Evolutionary conservation across 1,139 yeast species (phyloP).

Genomic region (Hyphopichia wangnamkhiaoensis): DNA sequence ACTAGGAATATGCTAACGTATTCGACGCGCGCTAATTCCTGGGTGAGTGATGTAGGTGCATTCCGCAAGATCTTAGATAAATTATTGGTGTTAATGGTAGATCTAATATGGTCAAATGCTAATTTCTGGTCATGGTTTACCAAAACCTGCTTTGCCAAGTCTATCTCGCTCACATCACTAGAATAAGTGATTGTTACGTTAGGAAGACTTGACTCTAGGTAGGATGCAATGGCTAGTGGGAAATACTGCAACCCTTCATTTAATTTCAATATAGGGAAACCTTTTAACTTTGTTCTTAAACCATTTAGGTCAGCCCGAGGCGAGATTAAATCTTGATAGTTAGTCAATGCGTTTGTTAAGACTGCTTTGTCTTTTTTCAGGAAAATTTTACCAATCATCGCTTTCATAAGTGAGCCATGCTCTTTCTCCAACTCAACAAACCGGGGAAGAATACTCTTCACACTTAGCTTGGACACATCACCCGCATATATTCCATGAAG

Average conservation of each 20-base stretch:
- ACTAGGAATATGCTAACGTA: slow-evolving; percentile 61
- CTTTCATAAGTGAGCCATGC: slow-evolving; percentile 58
- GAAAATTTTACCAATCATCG: slow-evolving; percentile 19
- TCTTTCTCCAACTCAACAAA: slow-evolving; percentile 58
- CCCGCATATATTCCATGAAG: slow-evolving; percentile 93
- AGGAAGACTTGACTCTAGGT: slow-evolving; percentile 29
- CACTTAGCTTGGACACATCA: slow-evolving; percentile 67
- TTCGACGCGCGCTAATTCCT: slow-evolving; percentile 28
- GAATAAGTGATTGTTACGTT: slow-evolving; percentile 43
- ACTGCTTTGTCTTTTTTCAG: slow-evolving; percentile 9
- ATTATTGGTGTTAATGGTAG: slow-evolving; percentile 50
- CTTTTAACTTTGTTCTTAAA: slow-evolving; percentile 37
- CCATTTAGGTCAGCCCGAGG: slow-evolving; percentile 37
- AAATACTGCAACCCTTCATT: slow-evolving; percentile 55
- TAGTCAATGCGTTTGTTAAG: slow-evolving; percentile 18
- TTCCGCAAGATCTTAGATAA: slow-evolving; percentile 24
- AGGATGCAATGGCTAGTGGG: slow-evolving; percentile 41
- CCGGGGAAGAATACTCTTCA: slow-evolving; percentile 54
- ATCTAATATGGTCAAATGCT: slow-evolving; percentile 54
- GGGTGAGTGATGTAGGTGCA: slow-evolving; percentile 15
- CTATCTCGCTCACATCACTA: slow-evolving; percentile 21
- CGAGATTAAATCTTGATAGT: slow-evolving; percentile 36
- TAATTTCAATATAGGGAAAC: slow-evolving; percentile 55
- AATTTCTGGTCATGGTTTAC: slow-evolving; percentile 10
- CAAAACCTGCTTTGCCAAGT: slow-evolving; percentile 15